Base-by-base conservation (phyloP, 305 asterid species). In the Fraxinus velutina region DNA sequence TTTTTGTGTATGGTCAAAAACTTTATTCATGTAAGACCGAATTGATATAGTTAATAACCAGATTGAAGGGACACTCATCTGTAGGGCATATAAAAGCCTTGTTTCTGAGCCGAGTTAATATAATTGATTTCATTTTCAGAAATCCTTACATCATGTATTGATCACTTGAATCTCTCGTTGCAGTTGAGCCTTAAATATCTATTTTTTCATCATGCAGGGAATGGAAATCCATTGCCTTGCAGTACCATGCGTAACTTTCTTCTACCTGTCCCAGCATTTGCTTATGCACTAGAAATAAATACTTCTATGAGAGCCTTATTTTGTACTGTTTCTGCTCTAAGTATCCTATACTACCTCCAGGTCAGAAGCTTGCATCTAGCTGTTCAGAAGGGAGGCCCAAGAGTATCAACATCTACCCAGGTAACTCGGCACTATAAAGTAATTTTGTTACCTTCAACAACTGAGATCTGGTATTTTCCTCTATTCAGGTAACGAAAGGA, bases 281-380 rank as follows among this genome's bases (percentile, higher is more conserved):
- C 83, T 72, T 78, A 27, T 55, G 15, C 17, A 37, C 32, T 62
- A n/a, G 30, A 50, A 73, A 68, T 5, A 27, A 74, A 24, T 17
- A 19, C 74, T 72, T 55, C 2, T 68, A 7, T 1, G 10, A 30
- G 37, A 42, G 74, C 8, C 80, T 73, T 73, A 76, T 3, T 39
- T 62, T 27, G 39, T 70, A 37, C 8, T 29, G n/a, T 15, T 32
- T 1, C 6, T 71, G 42, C 17, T 42, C 10, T 55, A 47, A 47
- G 33, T 15, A 37, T 72, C 52, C 32, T 33, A 70, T 71, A 78
- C 37, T 71, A 83, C 55, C 24, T 87, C 34, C 92, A 96, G 98
- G 92, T 27, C 93, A 89, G 90, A 94, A 92, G 86, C 85, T 89
- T 81, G 97, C 89, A 33, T 88, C 91, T 70, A 90, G 97, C 88